phyloP scores from a whole-genome alignment of 108 stramenopile genomes.

The Skeletonema tropicum region DNA sequence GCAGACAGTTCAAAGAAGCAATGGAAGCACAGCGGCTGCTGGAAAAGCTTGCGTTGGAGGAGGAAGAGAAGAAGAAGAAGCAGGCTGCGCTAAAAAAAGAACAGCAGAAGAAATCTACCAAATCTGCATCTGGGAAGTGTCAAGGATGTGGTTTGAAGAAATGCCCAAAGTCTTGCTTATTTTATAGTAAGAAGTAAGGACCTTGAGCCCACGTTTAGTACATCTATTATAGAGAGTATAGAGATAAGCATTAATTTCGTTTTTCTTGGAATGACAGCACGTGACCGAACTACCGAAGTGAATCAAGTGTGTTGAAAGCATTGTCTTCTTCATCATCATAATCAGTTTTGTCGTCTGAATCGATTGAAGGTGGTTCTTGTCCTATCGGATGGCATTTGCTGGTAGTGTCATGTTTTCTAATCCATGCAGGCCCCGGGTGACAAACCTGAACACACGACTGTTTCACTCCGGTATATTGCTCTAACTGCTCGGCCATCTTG shows the following conservation, averaged over 20 bases:
- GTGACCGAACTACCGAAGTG: neutral
- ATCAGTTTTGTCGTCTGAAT: neutral
- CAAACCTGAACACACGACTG: slow-evolving; percentile 44
- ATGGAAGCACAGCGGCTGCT: slow-evolving; percentile 91
- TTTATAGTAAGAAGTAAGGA: slow-evolving; percentile 32
- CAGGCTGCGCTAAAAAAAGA: slow-evolving; percentile 76
- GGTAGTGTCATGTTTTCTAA: slow-evolving; percentile 29
- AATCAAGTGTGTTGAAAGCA: no score
- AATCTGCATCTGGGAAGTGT: slow-evolving; percentile 74
- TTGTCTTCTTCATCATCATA: neutral
- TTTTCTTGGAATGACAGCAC: neutral
- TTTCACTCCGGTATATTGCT: slow-evolving; percentile 49
- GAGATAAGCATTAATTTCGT: neutral
- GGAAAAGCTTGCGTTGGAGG: slow-evolving; percentile 64
- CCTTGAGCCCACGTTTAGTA: neutral
- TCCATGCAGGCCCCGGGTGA: slow-evolving; percentile 45
- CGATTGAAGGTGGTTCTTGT: slow-evolving; percentile 3
- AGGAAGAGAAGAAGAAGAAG: slow-evolving; percentile 60
- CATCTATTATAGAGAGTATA: neutral
- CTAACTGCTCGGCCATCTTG: slow-evolving; percentile 39
- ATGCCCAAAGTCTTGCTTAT: slow-evolving; percentile 87
- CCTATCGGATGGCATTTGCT: slow-evolving; percentile 39
- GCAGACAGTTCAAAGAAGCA: slow-evolving; percentile 82
- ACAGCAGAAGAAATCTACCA: slow-evolving; percentile 69
- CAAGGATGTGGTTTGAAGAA: slow-evolving; percentile 91